Conservation (phyloP, 768 basidiomycete genomes). For the Hydnomerulius pinastri region DNA sequence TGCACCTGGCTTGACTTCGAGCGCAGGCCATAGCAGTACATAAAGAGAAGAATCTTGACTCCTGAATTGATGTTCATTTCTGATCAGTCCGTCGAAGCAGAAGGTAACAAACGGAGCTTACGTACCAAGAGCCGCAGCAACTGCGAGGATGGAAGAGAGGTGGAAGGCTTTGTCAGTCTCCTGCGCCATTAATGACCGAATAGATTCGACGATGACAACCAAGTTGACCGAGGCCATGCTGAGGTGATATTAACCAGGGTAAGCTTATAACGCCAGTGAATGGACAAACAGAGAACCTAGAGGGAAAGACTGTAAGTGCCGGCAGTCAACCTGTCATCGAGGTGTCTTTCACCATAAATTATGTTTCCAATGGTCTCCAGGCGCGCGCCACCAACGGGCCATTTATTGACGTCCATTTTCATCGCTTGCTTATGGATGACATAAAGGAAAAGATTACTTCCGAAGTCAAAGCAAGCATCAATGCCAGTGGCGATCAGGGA, state of each 20-base stretch:
- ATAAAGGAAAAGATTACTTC: conserved; percentile 80
- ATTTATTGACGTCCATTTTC: conserved; percentile 76
- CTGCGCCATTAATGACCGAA: conserved; percentile 67
- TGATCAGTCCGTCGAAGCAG: not conserved
- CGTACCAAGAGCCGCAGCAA: conserved; percentile 74
- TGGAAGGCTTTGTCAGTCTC: conserved; percentile 64
- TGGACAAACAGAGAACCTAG: conserved; percentile 49
- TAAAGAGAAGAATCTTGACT: conserved; percentile 83
- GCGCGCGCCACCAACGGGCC: conserved; percentile 91
- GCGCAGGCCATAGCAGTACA: conserved; percentile 82
- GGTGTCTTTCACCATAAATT: conserved; percentile 60
- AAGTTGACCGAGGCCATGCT: conserved; percentile 94
- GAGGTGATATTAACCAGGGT: conserved; percentile 5
- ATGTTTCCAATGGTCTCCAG: conserved; percentile 90
- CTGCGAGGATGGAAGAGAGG: conserved; percentile 80
- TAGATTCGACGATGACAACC: conserved; percentile 86
- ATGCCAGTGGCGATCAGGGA: conserved; percentile 89
- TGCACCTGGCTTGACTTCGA: conserved; percentile 87
- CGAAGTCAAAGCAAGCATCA: conserved; percentile 84
- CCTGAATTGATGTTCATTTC: conserved; percentile 41
- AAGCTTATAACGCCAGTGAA: not conserved
- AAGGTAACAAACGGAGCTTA: not conserved
- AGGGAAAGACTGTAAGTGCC: conserved; percentile 3
- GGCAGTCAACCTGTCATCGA: not conserved
- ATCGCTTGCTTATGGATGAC: conserved; percentile 75